Evolutionary conservation across 139 green algal species (phyloP).

Genomic region (Chlamydomonas applanata): DNA sequence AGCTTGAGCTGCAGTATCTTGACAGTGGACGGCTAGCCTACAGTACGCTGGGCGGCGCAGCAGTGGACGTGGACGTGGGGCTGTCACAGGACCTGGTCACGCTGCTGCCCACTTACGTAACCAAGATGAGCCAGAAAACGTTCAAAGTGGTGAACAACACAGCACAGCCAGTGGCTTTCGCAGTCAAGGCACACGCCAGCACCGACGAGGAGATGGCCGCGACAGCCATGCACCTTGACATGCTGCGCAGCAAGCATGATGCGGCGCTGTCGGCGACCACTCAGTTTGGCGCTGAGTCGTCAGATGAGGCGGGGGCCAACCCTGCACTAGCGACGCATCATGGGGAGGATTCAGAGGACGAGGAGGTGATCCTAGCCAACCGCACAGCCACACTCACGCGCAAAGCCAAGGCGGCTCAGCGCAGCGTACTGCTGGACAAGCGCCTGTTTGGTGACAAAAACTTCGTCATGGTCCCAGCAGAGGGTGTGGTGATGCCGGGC

Average conservation of each 20-base stretch:
- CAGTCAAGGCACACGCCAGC: slow-evolving; percentile 35
- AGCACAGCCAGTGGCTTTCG: slow-evolving; percentile 40
- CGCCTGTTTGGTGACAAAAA: slow-evolving; percentile 45
- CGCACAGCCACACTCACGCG: not conserved
- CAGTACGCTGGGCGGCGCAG: slow-evolving; percentile 41
- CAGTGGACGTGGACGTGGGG: slow-evolving; percentile 58
- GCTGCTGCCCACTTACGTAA: slow-evolving; percentile 72
- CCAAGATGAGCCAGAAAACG: slow-evolving; percentile 59
- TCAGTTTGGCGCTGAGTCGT: not conserved
- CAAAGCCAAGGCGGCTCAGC: slow-evolving; percentile 14
- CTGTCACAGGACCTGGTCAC: slow-evolving; percentile 40
- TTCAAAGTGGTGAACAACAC: slow-evolving; percentile 63
- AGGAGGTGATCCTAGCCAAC: slow-evolving; percentile 40
- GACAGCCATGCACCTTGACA: not conserved
- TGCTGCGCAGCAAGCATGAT: not conserved
- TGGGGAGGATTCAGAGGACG: slow-evolving; percentile 39
- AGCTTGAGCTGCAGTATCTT: slow-evolving; percentile 65
- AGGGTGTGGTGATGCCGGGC: slow-evolving; percentile 60
- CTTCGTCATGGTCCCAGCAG: slow-evolving; percentile 40
- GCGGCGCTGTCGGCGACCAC: not conserved
- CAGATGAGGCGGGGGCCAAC: not conserved
- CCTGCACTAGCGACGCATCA: not conserved
- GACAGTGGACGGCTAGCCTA: slow-evolving; percentile 38
- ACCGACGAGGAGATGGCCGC: slow-evolving; percentile 9
- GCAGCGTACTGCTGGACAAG: slow-evolving; percentile 22